These are phyloP conservation scores for Jatropha multifida DNA, from an alignment of 441 rosid genomes.

Conservation along the genomic window DNA sequence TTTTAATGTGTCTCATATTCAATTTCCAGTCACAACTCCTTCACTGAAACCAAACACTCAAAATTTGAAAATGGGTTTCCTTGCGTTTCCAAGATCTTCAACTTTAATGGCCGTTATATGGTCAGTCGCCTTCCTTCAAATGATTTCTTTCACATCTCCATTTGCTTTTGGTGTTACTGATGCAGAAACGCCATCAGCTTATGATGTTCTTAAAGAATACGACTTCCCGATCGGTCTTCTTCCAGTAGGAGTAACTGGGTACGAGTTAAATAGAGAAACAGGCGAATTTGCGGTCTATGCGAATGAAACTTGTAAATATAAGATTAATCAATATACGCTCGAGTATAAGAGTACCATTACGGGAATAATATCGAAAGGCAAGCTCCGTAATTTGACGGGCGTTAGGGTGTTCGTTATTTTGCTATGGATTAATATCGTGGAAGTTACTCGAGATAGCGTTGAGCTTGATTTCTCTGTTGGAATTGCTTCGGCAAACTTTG, in stretches of 20 bases:
- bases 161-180: no score
- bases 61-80: no score
- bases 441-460: conserved; percentile 46
- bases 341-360: conserved; percentile 46
- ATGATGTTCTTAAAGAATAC: conserved; percentile 44
- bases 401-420: conserved; percentile 51
- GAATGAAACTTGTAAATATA: conserved; percentile 39
- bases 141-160: no score
- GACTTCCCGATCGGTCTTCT: conserved; percentile 54
- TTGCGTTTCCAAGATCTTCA: no score
- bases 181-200: conserved; percentile 20
- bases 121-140: no score
- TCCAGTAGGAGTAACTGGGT: conserved; percentile 43
- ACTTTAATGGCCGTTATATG: no score
- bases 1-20: no score
- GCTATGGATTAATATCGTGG: conserved; percentile 47
- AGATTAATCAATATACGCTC: conserved; percentile 45
- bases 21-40: no score
- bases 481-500: conserved; percentile 52
- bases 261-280: conserved; percentile 36
- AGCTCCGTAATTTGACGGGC: conserved; percentile 41
- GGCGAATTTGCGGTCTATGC: conserved; percentile 42
- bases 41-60: no score
- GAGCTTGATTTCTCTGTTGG: conserved; percentile 66
- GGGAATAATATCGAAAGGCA: conserved; percentile 42